Evolutionary conservation across 257 asterid genomes (phyloP).

Genomic region (Solanum chmielewskii): DNA sequence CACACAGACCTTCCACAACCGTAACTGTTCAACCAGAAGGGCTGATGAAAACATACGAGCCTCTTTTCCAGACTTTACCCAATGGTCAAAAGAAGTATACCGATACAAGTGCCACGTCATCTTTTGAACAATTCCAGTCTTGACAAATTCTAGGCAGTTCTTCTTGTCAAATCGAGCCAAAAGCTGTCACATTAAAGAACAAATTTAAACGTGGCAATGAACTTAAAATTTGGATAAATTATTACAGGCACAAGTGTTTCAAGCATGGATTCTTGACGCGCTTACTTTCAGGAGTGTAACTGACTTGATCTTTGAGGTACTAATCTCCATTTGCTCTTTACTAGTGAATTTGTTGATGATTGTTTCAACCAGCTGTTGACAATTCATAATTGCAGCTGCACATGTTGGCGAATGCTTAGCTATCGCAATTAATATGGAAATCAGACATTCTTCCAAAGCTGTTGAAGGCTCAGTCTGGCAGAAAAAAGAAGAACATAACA

Average conservation of each 20-base stretch:
- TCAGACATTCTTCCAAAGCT: slow-evolving; percentile 64
- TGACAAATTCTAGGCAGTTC: slow-evolving; percentile 44
- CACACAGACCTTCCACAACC: slow-evolving; percentile 71
- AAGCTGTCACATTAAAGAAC: slow-evolving; percentile 40
- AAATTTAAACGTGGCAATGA: background rate
- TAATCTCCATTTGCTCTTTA: slow-evolving; percentile 39
- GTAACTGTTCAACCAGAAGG: slow-evolving; percentile 78
- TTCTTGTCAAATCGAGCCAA: slow-evolving; percentile 56
- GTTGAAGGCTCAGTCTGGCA: slow-evolving; percentile 59
- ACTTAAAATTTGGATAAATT: background rate
- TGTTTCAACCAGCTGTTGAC: slow-evolving; percentile 67
- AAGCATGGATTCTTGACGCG: slow-evolving; percentile 2
- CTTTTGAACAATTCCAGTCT: slow-evolving; percentile 52
- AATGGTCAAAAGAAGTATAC: slow-evolving; percentile 50
- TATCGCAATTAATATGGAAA: slow-evolving; percentile 66
- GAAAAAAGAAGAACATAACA: slow-evolving; percentile 12
- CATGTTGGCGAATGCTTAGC: slow-evolving; percentile 93
- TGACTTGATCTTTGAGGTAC: slow-evolving; percentile 59
- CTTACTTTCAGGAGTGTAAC: slow-evolving; percentile 71
- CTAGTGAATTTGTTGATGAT: slow-evolving; percentile 52
- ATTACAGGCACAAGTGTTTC: background rate
- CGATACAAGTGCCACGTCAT: slow-evolving; percentile 77
- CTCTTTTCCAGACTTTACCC: slow-evolving; percentile 63
- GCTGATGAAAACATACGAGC: slow-evolving; percentile 64
- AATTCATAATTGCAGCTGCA: slow-evolving; percentile 63